Evolutionary conservation across 441 rosid species (phyloP), one percentile per base, ranked within the genome.

Genomic region (Sinapis alba): DNA sequence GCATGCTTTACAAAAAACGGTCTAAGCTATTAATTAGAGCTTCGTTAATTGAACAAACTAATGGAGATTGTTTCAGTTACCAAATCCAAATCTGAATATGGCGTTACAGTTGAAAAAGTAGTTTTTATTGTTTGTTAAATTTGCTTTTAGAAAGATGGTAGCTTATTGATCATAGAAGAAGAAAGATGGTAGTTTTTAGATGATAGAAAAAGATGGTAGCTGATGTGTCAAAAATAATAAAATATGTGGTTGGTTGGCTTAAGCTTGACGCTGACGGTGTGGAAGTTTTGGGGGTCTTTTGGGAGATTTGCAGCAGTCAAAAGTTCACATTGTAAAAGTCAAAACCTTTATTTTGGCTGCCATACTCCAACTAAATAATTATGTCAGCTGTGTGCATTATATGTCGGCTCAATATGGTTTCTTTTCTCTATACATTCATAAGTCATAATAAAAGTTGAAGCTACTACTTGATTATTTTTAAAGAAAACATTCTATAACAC

Each of bases 241-340:
- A 16, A 57, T 28, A 43, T 41, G 54, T 59, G 20, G 80, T 77
- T 65, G 68, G 72, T 77, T 71, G 68, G 72, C 76, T 66, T 71
- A 65, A 77, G 62, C 68, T 77, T 65, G 63, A 76, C 70, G 79
- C 62, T 54, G 79, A 68, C 71, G 65, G 66, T 69, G 79, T n/a
- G 41, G 38, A 76, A 28, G 30, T 38, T 57, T 4, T 26, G 56
- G 18, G 28, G 16, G 21, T 59, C 30, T 66, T 58, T 47, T 16
- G 72, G 62, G 69, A 43, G 51, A 62, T 62, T 54, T 32, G 12
- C 30, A 50, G 53, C 56, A 76, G 80, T 77, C 80, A 77, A 77
- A n/a, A 71, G 19, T 77, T 77, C 50, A 47, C 57, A 58, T 65
- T 71, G 23, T 65, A 32, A 77, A 70, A 71, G 68, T 71, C 68